Base-by-base conservation (phyloP, 768 basidiomycete species). In the Mycena rosella region DNA sequence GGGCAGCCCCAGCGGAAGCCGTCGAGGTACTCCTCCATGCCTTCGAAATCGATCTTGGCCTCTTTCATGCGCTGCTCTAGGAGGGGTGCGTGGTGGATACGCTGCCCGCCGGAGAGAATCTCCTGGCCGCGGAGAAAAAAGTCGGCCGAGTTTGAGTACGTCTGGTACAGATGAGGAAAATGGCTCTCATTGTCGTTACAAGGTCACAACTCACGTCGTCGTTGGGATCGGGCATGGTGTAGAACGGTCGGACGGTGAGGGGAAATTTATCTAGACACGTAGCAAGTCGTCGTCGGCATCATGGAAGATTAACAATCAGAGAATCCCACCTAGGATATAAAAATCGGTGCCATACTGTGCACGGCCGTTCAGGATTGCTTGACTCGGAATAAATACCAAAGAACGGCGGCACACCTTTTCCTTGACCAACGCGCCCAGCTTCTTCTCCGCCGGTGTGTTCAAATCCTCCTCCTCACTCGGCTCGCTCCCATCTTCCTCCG, bases 111-210 rank as follows among this genome's bases (percentile, higher is more conserved):
- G 6, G 96, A 98, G 44, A 98, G 86, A 74, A 99, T 98, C 79
- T 99, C 97, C 81, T 99, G 96, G 18, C 97, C 97, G 38, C 97
- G 89, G 96, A 99, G 98, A 87, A 99, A 98, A 82, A 99, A 98
- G 82, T 99, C 97, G 80, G 98, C 98, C 30, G 97, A 98, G 81
- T 98, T 98, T 53, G 97, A 98, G 42, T 96, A 83, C 8, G 88
- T 89, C 91, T 96, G 74, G 22, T 29, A 51, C 54, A 36, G 42
- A 22, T 29, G 63, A 30, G 64, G 71, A 56, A 30, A 30, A 61
- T 29, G 38, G 22, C 40, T 2, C n/a, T 45, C 44, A 42, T 34
- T 44, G 36, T 65, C 48, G 58, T 53, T 58, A 65, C 60, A 69
- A 20, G 32, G 32, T 34, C 32, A 34, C 32, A 36, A 82, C 90